A percentile compares a stretch with the other conserved stretches of the same genome.
These are phyloP conservation scores for Penicillium salamii DNA, from an alignment of 495 filamentous ascomycete genomes.

Conservation along the genomic window DNA sequence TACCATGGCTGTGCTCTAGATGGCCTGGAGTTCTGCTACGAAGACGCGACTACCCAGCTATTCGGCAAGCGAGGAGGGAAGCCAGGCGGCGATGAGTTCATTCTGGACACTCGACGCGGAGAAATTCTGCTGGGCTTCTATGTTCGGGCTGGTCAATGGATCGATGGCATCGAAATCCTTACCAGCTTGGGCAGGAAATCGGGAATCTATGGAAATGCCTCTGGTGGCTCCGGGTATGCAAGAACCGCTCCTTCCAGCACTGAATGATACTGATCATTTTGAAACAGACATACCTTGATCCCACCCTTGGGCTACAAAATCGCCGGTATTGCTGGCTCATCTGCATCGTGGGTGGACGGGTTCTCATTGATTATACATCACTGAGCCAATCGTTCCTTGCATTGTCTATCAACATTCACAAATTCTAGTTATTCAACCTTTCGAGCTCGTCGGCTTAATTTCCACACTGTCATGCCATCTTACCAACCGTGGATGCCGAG, in stretches of 20 bases:
- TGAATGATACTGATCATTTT: slow-evolving; percentile 16
- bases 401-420: background rate
- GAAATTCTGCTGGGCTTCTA: slow-evolving; percentile 88
- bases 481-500: no score
- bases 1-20: slow-evolving; percentile 79
- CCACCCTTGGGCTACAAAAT: slow-evolving; percentile 88
- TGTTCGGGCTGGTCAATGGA: slow-evolving; percentile 76
- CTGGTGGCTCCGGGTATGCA: slow-evolving; percentile 82
- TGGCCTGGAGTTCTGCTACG: slow-evolving; percentile 90
- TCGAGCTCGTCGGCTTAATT: background rate
- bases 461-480: background rate
- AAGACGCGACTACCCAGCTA: slow-evolving; percentile 80
- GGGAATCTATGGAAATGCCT: slow-evolving; percentile 76
- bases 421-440: background rate
- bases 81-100: slow-evolving; percentile 70
- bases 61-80: slow-evolving; percentile 85
- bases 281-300: slow-evolving; percentile 75
- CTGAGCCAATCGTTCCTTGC: slow-evolving; percentile 27
- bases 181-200: slow-evolving; percentile 86
- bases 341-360: slow-evolving; percentile 79
- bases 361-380: slow-evolving; percentile 82
- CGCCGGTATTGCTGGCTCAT: slow-evolving; percentile 82
- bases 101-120: slow-evolving; percentile 78
- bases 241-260: slow-evolving; percentile 20
- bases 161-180: slow-evolving; percentile 87